Evolutionary conservation across 208 protist species (phyloP).

Genomic region (Leishmania turanica): DNA sequence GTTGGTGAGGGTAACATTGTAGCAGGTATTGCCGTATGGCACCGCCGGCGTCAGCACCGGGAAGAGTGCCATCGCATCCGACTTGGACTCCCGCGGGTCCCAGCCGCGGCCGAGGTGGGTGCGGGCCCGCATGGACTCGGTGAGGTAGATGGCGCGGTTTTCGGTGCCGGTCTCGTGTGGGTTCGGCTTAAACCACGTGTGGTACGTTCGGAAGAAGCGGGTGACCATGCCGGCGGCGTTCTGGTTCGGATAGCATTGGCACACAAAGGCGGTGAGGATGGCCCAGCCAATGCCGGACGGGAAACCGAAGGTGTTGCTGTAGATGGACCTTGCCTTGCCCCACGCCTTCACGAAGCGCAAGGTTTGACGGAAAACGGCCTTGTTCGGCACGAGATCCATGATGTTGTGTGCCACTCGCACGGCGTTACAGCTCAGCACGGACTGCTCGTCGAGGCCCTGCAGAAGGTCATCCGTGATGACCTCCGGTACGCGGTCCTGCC

Average conservation of each 20-base stretch:
- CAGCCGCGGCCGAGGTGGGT: slow-evolving; percentile 77
- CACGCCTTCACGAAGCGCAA: slow-evolving; percentile 97
- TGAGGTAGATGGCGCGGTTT: slow-evolving; percentile 92
- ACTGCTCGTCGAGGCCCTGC: slow-evolving; percentile 94
- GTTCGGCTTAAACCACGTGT: slow-evolving; percentile 92
- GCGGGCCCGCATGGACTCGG: slow-evolving; percentile 71
- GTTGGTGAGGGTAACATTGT: slow-evolving; percentile 96
- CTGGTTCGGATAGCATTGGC: slow-evolving; percentile 98
- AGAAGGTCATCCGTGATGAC: slow-evolving; percentile 94
- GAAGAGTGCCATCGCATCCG: slow-evolving; percentile 95
- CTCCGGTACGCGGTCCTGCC: slow-evolving; percentile 87
- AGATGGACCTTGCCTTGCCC: slow-evolving; percentile 95
- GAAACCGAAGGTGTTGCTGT: slow-evolving; percentile 97
- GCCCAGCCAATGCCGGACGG: slow-evolving; percentile 98
- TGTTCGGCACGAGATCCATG: slow-evolving; percentile 96
- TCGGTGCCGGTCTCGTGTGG: slow-evolving; percentile 75
- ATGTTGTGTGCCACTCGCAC: slow-evolving; percentile 97
- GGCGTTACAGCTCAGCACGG: slow-evolving; percentile 95
- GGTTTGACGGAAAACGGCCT: slow-evolving; percentile 93
- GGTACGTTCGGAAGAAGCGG: slow-evolving; percentile 95
- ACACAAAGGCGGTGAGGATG: slow-evolving; percentile 96
- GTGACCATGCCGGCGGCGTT: slow-evolving; percentile 90
- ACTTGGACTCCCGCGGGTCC: slow-evolving; percentile 85
- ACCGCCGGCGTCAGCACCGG: slow-evolving; percentile 98
- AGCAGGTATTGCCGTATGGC: slow-evolving; percentile 97